Conservation (phyloP, 495 filamentous ascomycete genomes). For the Echria macrotheca region DNA sequence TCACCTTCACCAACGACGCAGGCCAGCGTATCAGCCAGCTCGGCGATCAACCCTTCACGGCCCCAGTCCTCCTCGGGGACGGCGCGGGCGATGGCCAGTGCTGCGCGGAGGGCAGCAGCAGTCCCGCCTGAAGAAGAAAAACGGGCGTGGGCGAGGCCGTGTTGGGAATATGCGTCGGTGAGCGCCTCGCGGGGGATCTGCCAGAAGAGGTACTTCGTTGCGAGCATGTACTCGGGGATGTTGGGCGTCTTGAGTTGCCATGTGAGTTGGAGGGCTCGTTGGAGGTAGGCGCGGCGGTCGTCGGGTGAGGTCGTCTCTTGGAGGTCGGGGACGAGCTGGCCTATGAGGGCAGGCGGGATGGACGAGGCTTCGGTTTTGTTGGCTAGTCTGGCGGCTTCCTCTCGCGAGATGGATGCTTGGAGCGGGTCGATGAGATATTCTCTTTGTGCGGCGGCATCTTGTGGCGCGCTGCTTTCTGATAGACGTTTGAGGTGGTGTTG, state of each 20-base stretch:
- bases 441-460: not conserved
- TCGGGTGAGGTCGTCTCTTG: conserved; percentile 1
- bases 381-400: not conserved
- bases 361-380: not conserved
- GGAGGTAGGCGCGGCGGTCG: conserved; percentile 18
- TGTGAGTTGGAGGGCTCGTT: not conserved
- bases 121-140: not conserved
- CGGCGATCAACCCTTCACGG: no score
- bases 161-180: no score
- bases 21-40: not conserved
- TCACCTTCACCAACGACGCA: not conserved
- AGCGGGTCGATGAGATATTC: conserved; percentile 20
- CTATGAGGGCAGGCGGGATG: not conserved
- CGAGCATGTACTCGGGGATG: no score
- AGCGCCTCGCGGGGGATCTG: no score
- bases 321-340: not conserved
- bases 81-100: no score
- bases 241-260: no score
- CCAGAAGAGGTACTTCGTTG: no score
- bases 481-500: conserved; percentile 52
- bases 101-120: no score
- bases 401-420: not conserved
- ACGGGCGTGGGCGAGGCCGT: not conserved
- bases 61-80: no score
- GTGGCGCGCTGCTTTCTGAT: not conserved